Evolutionary conservation across 1,139 yeast genomes (phyloP), one percentile per base, ranked within the genome.

Genomic region (Diutina scorzettiae): DNA sequence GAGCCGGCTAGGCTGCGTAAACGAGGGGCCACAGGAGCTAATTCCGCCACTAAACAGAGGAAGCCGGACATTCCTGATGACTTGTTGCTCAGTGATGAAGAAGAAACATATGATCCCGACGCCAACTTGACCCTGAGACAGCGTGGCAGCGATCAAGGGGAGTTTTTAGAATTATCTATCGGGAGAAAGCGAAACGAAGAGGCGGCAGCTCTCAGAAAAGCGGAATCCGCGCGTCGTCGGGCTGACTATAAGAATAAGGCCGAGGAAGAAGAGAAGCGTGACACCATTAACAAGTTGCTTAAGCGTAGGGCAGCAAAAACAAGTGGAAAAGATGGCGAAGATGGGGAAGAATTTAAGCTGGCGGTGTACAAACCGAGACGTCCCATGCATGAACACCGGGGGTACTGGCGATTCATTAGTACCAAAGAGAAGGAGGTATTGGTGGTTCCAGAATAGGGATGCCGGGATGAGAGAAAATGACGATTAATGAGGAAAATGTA

Each of bases 221-320:
- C 94, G 1, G 98, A 91, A 55, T 80, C 77, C 53, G 91, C 96
- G 0, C 73, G 98, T 51, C 76, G 89, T 57, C 72, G 98, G 49
- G 83, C 83, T 57, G 91, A 91, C 54, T 73, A 87, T 53, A 81
- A 82, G 49, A 89, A 81, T 53, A 81, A 82, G 61, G 77, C 82
- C 48, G 64, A 85, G 33, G 97, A 87, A 54, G 96, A 86, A 58
- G 98, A 91, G 58, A 91, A 91, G 58, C 76, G 81, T 53, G 96
- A 87, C 50, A 89, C 96, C 0, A 69, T 91, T 49, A 89, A 87
- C 58, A 85, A 84, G 56, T 64, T 91, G 46, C 66, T 91, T 49
- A 82, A 85, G 59, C 78, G 91, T 58, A 70, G 96, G 48, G 96
- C 96, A 33, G 72, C 71, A 28, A 78, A 81, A 58, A 73, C 79